Evolutionary conservation across 208 protist species (phyloP).

Genomic region (Acanthamoeba sp.): DNA sequence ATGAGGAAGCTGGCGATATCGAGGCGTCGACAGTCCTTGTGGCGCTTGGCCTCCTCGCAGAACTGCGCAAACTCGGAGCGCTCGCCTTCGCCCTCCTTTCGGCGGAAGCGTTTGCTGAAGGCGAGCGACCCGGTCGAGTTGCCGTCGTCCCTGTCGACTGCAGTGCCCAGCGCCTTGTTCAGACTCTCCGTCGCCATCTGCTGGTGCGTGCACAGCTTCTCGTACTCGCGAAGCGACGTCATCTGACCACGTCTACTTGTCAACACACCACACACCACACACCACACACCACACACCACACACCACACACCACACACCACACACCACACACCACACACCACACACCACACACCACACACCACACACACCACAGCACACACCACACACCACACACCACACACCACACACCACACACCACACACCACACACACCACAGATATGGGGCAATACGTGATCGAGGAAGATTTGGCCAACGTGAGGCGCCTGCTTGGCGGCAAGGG

Average conservation of each 20-base stretch:
- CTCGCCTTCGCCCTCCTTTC: constrained; percentile 30
- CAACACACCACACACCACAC: not conserved
- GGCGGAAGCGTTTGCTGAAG: constrained; percentile 16
- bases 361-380: not conserved
- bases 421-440: no score
- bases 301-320: not conserved
- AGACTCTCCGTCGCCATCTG: constrained; percentile 40
- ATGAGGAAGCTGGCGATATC: constrained; percentile 60
- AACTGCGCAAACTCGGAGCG: constrained; percentile 30
- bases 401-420: not conserved
- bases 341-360: not conserved
- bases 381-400: not conserved
- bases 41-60: constrained; percentile 21
- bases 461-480: constrained; percentile 30
- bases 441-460: not conserved
- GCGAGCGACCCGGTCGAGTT: not conserved
- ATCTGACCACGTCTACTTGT: not conserved
- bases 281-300: not conserved
- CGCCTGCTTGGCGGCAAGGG: not conserved
- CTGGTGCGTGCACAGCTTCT: constrained; percentile 64
- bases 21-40: constrained; percentile 42
- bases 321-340: not conserved
- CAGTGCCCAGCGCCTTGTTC: constrained; percentile 48
- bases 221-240: constrained; percentile 1
- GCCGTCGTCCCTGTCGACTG: constrained; percentile 12